A percentile compares a stretch with the other conserved stretches of the same genome.
Conservation (phyloP, 129 eudicot genomes). For the Pittosporum tobira region DNA sequence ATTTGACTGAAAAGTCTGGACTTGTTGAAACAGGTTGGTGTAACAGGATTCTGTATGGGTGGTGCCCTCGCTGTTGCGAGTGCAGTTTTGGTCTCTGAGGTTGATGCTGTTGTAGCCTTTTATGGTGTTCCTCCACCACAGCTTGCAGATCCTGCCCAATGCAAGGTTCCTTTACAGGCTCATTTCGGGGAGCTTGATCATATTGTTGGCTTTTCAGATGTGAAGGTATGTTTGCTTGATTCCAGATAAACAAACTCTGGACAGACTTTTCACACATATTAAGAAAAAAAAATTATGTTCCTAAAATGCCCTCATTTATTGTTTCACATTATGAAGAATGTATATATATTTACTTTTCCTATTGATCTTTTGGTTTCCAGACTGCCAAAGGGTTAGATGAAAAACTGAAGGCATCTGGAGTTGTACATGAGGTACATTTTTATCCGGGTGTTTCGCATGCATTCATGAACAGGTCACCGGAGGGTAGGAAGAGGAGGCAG, state of each 20-base stretch:
- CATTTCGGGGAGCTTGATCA: slow-evolving; percentile 83
- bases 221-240: slow-evolving; percentile 37
- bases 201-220: slow-evolving; percentile 75
- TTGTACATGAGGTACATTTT: slow-evolving; percentile 59
- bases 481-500: slow-evolving; percentile 66
- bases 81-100: slow-evolving; percentile 62
- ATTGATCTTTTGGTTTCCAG: slow-evolving; percentile 25
- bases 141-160: slow-evolving; percentile 72
- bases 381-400: slow-evolving; percentile 78
- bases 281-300: too few species aligned
- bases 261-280: too few species aligned
- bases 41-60: slow-evolving; percentile 97
- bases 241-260: background rate
- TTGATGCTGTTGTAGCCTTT: slow-evolving; percentile 86
- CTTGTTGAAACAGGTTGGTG: slow-evolving; percentile 56
- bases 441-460: slow-evolving; percentile 75
- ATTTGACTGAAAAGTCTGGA: background rate
- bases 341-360: background rate
- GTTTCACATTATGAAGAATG: too few species aligned
- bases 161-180: slow-evolving; percentile 86
- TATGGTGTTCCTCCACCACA: slow-evolving; percentile 87
- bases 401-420: slow-evolving; percentile 70
- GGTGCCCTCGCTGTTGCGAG: slow-evolving; percentile 97
- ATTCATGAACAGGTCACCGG: slow-evolving; percentile 81
- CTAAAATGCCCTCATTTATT: too few species aligned